Evolutionary conservation across 306 rosid species (phyloP).

Genomic region (Elaeagnus macrophylla): DNA sequence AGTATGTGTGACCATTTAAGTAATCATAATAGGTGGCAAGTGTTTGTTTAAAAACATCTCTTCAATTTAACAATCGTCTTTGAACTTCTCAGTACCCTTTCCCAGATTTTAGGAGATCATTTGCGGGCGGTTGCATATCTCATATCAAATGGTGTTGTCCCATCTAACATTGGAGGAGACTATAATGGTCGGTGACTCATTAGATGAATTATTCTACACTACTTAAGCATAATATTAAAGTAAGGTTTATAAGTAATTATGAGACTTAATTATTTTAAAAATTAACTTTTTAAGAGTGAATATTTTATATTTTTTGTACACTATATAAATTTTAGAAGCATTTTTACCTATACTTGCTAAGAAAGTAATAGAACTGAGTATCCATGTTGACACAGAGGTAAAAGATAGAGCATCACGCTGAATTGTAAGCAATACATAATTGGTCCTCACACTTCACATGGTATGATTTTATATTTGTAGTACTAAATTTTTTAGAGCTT

Average conservation of each 20-base stretch:
- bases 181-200: conserved; percentile 84
- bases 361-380: conserved; percentile 74
- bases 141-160: conserved; percentile 82
- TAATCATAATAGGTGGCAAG: conserved; percentile 9
- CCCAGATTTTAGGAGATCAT: conserved; percentile 89
- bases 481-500: no score
- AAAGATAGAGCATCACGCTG: conserved; percentile 47
- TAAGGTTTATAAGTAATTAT: no score
- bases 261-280: no score
- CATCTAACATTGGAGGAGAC: conserved; percentile 89
- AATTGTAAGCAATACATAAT: no score
- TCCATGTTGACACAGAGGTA: conserved; percentile 54
- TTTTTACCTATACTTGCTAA: conserved; percentile 77
- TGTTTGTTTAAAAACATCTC: not conserved
- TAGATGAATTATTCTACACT: conserved; percentile 88
- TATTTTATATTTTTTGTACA: no score
- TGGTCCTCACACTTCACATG: no score
- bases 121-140: conserved; percentile 93
- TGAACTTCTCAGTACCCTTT: not conserved
- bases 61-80: conserved; percentile 4
- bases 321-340: no score
- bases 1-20: conserved; percentile 34
- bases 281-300: no score
- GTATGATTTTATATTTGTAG: no score
- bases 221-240: no score